Conservation (phyloP, 768 basidiomycete species). For the Kwoniella pini region DNA sequence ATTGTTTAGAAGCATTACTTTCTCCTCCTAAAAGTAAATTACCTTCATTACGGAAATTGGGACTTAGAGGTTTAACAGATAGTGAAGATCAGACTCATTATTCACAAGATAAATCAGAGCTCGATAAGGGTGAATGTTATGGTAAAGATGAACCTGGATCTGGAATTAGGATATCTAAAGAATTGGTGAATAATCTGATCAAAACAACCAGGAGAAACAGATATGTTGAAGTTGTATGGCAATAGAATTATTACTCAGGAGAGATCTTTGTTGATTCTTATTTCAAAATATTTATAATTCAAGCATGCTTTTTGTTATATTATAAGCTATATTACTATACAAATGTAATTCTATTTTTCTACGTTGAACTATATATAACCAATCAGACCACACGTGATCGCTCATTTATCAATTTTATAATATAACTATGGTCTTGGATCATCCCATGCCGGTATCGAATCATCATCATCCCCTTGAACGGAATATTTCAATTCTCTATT, state of each 20-base stretch:
- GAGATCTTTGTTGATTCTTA: no score
- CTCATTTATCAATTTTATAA: no score
- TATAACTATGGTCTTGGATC: constrained; percentile 19
- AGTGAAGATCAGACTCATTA: no score
- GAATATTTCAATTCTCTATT: constrained; percentile 43
- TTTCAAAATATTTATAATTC: no score
- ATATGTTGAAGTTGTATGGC: constrained; percentile 23
- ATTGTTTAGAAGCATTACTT: constrained; percentile 5
- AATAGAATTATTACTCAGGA: no score
- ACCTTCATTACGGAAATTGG: constrained; percentile 18
- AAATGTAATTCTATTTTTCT: no score
- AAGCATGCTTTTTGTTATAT: no score
- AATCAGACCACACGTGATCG: no score
- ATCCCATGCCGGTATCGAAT: constrained; percentile 41
- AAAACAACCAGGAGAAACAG: constrained; percentile 13
- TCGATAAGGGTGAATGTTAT: neutral
- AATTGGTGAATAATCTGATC: constrained; percentile 4
- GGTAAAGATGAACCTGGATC: neutral
- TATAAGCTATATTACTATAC: no score
- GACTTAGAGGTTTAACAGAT: constrained; percentile 13
- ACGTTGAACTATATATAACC: no score
- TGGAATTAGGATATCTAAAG: neutral
- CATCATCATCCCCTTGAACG: constrained; percentile 40
- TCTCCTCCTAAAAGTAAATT: constrained; percentile 6
- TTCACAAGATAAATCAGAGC: neutral